phyloP scores from a whole-genome alignment of 148 eudicot genomes.

The Limonium bicolor region DNA sequence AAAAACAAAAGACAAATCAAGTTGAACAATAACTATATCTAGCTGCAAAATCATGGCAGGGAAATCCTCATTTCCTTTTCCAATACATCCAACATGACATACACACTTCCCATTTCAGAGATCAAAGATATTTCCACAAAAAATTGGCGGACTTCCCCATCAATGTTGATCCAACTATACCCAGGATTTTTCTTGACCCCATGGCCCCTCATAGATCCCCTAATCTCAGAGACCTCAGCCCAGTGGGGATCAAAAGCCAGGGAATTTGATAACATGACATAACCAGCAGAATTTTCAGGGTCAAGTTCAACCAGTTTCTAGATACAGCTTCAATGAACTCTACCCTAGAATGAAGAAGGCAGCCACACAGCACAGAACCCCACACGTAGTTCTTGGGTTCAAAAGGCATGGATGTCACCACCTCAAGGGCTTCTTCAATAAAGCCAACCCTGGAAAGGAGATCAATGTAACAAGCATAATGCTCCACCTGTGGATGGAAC shows the following conservation, averaged over 20 bases:
- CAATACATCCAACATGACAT: conserved; percentile 25
- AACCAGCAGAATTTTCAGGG: conserved; percentile 66
- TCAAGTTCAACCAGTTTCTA: conserved; percentile 42
- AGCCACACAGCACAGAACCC: conserved; percentile 82
- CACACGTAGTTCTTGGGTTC: conserved; percentile 61
- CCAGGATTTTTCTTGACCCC: conserved; percentile 60
- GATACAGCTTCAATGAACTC: conserved; percentile 41
- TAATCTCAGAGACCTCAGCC: conserved; percentile 44
- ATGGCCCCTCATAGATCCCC: conserved; percentile 47
- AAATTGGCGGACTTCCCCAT: conserved; percentile 52
- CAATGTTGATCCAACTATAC: conserved; percentile 51
- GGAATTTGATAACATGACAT: conserved; percentile 69
- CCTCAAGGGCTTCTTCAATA: conserved; percentile 63
- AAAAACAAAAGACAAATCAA: too few relatives aligned
- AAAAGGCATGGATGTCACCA: conserved; percentile 50
- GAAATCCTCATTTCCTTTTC: conserved; percentile 40
- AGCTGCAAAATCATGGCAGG: too few relatives aligned
- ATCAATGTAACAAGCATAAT: conserved; percentile 68
- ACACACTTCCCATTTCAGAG: conserved; percentile 20
- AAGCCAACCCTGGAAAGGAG: conserved; percentile 56
- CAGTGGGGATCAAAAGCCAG: conserved; percentile 46
- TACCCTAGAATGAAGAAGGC: conserved; percentile 44
- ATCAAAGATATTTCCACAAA: conserved; percentile 36
- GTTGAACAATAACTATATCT: too few relatives aligned
- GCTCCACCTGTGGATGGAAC: conserved; percentile 40